Base-by-base conservation (phyloP, 2,329 filamentous ascomycete species). In the Trichophyton mentagrophytes region DNA sequence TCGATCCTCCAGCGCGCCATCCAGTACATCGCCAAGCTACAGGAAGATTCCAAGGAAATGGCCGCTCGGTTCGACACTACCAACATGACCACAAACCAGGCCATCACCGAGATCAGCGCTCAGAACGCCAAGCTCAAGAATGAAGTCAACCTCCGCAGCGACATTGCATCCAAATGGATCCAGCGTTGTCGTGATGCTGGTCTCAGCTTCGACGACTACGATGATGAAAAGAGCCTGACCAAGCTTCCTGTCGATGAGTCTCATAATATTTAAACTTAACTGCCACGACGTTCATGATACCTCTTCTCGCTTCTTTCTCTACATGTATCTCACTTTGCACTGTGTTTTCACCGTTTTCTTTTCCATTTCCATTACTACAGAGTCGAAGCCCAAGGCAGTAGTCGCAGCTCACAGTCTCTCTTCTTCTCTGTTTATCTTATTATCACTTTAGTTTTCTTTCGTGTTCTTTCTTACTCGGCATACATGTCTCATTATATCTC, bases 91-190 rank as follows among this genome's bases (percentile, higher is more conserved):
- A 74, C 75, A 15, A 74, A 70, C 55, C 73, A 77, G 62, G 74
- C 76, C 42, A 71, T 78, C 44, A 95, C 93, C 72, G 90, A 96
- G 72, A 95, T 96, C 67, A 92, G 96, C 72, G 84, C 88, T 15
- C 88, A 93, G 65, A 96, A 96, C 72, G 90, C 95, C 64, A 92
- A 96, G 72, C 90, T 96, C 74, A 97, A 97, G 76, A 85, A 86
- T 15, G 92, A 97, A 74, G 83, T 96, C 58, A 92, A 87, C 69
- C 82, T 85, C 33, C 91, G 87, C 65, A 95, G 92, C 68, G 89
- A 95, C 67, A 93, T 76, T 56, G 74, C 73, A 5, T 60, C 67
- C 17, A 78, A 78, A 66, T 78, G 76, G 76, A 69, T 78, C 44
- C 71, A 76, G 59, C 72, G 76, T 61, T 77, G 74, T 67, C 73